These are phyloP conservation scores for Angomonas desouzai DNA, from an alignment of 208 protist species.

Conservation along the genomic window DNA sequence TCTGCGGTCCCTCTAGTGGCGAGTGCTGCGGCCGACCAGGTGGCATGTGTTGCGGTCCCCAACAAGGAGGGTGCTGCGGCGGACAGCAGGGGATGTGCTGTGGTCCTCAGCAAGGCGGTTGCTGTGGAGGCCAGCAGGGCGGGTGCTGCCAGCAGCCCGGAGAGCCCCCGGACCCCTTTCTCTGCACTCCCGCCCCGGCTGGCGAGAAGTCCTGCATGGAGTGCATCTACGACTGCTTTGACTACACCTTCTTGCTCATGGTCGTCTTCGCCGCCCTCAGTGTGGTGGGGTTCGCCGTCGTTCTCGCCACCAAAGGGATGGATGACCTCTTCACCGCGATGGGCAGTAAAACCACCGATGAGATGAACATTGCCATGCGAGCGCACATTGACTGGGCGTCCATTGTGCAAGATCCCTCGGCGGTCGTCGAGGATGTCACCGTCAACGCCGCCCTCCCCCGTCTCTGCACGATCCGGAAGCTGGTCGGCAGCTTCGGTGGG, in stretches of 20 bases:
- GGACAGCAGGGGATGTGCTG: not conserved
- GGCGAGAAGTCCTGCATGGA: constrained; percentile 29
- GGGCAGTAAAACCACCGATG: constrained; percentile 21
- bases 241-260: constrained; percentile 65
- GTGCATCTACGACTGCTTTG: constrained; percentile 46
- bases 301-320: constrained; percentile 27
- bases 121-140: not conserved
- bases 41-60: constrained; percentile 7
- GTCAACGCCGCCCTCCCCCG: constrained; percentile 6
- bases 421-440: too few species aligned
- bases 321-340: constrained; percentile 66
- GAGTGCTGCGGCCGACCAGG: not conserved
- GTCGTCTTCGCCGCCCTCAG: constrained; percentile 46
- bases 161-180: constrained; percentile 55
- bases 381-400: constrained; percentile 22
- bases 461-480: constrained; percentile 24
- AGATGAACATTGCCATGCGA: constrained; percentile 36
- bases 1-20: not conserved
- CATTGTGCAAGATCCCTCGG: constrained; percentile 12
- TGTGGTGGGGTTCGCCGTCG: constrained; percentile 45
- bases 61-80: constrained; percentile 3
- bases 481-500: constrained; percentile 41
- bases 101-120: constrained; percentile 8
- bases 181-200: constrained; percentile 35
- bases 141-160: constrained; percentile 28